Conservation (phyloP, 441 rosid species). For the Brassica hybrid region DNA sequence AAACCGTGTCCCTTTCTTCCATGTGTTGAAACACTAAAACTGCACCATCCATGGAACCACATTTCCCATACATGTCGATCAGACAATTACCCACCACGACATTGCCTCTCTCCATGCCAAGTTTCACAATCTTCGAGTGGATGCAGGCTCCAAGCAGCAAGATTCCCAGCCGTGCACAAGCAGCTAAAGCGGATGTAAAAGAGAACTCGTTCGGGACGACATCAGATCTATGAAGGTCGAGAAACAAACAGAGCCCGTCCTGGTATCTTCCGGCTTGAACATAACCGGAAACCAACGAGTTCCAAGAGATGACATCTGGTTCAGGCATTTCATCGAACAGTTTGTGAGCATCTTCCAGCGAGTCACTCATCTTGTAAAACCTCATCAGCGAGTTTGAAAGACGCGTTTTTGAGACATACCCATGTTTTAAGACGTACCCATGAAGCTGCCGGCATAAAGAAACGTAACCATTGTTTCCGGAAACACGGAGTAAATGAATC, state of each 20-base stretch:
- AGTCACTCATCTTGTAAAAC: slow-evolving; percentile 48
- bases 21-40: slow-evolving; percentile 52
- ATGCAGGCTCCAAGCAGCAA: slow-evolving; percentile 52
- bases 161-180: slow-evolving; percentile 56
- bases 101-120: slow-evolving; percentile 51
- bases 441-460: slow-evolving; percentile 71
- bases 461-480: slow-evolving; percentile 51
- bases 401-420: slow-evolving; percentile 57
- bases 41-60: slow-evolving; percentile 63
- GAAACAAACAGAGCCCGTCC: slow-evolving; percentile 58
- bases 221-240: slow-evolving; percentile 57
- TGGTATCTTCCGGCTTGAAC: slow-evolving; percentile 57
- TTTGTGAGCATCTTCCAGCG: slow-evolving; percentile 48
- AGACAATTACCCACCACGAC: slow-evolving; percentile 70
- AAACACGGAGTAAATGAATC: slow-evolving; percentile 61
- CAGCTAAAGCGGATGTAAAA: slow-evolving; percentile 65
- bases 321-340: slow-evolving; percentile 81
- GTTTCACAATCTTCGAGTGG: slow-evolving; percentile 66
- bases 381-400: slow-evolving; percentile 60
- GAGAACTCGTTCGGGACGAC: slow-evolving; percentile 61
- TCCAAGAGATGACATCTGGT: slow-evolving; percentile 82
- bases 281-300: slow-evolving; percentile 65
- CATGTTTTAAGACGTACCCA: slow-evolving; percentile 56
- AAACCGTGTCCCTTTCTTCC: slow-evolving; percentile 63
- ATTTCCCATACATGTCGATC: slow-evolving; percentile 85